Percentiles rank a stretch among this genome's conserved stretches.
These are phyloP conservation scores for Mortierella sp. DNA, from an alignment of 371 early-diverging fungal genomes.

Conservation along the genomic window DNA sequence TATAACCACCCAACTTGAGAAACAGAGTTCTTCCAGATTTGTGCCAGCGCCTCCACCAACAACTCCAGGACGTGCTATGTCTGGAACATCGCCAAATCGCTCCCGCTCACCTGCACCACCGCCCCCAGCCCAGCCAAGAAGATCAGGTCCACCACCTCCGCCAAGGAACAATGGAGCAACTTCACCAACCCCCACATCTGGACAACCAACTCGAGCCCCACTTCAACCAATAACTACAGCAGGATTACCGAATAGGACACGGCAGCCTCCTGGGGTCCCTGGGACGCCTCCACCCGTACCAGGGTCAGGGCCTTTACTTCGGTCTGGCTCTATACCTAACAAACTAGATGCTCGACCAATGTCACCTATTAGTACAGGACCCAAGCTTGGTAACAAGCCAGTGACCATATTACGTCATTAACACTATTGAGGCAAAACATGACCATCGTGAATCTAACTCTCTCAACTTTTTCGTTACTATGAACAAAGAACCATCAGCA, in stretches of 20 bases:
- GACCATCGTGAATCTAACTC: not conserved
- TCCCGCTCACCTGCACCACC: conserved; percentile 4
- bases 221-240: not conserved
- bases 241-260: not conserved
- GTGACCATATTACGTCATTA: not conserved
- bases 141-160: conserved; percentile 9
- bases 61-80: not conserved
- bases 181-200: not conserved
- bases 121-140: conserved; percentile 1
- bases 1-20: not conserved
- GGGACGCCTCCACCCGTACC: not conserved
- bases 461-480: not conserved
- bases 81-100: not conserved
- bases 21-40: too few species aligned
- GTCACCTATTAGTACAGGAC: conserved; percentile 5
- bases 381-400: not conserved
- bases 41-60: not conserved
- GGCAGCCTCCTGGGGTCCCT: conserved; percentile 1
- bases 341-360: conserved; percentile 8
- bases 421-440: not conserved
- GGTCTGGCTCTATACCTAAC: not conserved
- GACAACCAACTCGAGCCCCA: not conserved
- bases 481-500: not conserved
- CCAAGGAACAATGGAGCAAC: conserved; percentile 13
- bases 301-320: not conserved